Conservation (phyloP, 2,329 filamentous ascomycete genomes). For the Arthrocladium fulminans region DNA sequence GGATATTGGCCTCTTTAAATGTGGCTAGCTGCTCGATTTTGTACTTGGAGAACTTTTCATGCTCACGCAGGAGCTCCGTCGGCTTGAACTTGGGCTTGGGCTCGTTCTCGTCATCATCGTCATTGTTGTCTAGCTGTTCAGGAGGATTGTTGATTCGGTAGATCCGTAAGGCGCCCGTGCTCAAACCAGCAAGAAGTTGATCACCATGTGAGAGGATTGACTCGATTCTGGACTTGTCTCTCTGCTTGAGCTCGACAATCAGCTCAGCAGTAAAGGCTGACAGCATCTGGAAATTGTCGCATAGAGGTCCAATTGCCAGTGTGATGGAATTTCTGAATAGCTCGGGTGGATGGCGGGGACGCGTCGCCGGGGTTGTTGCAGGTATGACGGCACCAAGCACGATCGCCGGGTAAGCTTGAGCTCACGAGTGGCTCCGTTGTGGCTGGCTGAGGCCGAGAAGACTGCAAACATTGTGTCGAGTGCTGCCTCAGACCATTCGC, state of each 20-base stretch:
- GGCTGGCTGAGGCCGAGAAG: too few relatives aligned
- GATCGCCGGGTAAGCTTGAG: too few relatives aligned
- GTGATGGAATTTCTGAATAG: background rate
- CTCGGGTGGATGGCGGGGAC: background rate
- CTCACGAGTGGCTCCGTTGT: too few relatives aligned
- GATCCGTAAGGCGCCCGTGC: conserved; percentile 77
- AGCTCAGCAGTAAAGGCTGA: conserved; percentile 94
- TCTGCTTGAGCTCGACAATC: conserved; percentile 90
- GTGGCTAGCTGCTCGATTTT: conserved; percentile 89
- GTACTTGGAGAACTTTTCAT: conserved; percentile 86
- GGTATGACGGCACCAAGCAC: too few relatives aligned
- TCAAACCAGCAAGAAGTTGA: conserved; percentile 82
- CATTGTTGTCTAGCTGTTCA: conserved; percentile 21
- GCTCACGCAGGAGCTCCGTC: conserved; percentile 78
- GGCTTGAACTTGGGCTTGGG: conserved; percentile 39
- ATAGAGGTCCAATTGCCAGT: background rate
- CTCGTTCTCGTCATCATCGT: conserved; percentile 14
- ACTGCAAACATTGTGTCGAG: too few relatives aligned
- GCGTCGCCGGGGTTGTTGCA: background rate
- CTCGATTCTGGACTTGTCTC: conserved; percentile 96
- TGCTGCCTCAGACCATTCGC: too few relatives aligned
- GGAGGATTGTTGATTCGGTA: conserved; percentile 73
- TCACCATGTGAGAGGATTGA: conserved; percentile 90
- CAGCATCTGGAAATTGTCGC: conserved; percentile 56
- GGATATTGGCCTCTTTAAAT: conserved; percentile 86